phyloP scores from a whole-genome alignment of 2,329 filamentous ascomycete genomes.

The Penicillium sp. region DNA sequence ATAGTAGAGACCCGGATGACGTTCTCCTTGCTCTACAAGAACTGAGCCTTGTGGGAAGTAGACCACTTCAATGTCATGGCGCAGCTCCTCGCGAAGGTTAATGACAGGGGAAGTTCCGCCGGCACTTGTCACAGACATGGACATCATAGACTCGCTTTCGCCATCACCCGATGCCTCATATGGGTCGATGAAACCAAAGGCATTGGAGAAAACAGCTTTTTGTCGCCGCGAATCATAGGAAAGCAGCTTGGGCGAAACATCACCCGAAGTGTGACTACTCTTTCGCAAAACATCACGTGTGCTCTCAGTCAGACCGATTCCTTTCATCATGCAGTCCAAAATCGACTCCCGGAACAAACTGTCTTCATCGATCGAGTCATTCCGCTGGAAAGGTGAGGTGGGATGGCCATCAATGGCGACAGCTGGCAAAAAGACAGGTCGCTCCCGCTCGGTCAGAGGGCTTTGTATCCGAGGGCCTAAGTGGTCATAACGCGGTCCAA shows the following conservation, averaged over 20 bases:
- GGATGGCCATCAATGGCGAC: constrained; percentile 24
- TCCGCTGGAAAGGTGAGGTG: constrained; percentile 56
- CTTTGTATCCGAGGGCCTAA: constrained; percentile 32
- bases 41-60: constrained; percentile 95
- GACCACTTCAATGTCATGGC: constrained; percentile 92
- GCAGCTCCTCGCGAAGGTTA: constrained; percentile 71
- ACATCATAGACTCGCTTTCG: constrained; percentile 79
- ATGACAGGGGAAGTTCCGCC: constrained; percentile 63
- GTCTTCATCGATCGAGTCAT: constrained; percentile 85
- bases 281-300: constrained; percentile 64
- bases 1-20: constrained; percentile 96
- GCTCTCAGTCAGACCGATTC: constrained; percentile 71
- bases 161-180: constrained; percentile 71
- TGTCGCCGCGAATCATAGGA: constrained; percentile 79
- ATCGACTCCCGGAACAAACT: constrained; percentile 84
- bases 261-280: constrained; percentile 63
- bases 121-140: constrained; percentile 62
- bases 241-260: constrained; percentile 78
- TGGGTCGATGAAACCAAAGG: constrained; percentile 86
- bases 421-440: constrained; percentile 34
- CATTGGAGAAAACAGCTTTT: constrained; percentile 77
- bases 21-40: constrained; percentile 90
- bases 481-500: constrained; percentile 51
- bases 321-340: constrained; percentile 91
- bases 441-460: constrained; percentile 48